These are phyloP conservation scores for Quercus lobata DNA, from an alignment of 331 rosid species.

Conservation along the genomic window DNA sequence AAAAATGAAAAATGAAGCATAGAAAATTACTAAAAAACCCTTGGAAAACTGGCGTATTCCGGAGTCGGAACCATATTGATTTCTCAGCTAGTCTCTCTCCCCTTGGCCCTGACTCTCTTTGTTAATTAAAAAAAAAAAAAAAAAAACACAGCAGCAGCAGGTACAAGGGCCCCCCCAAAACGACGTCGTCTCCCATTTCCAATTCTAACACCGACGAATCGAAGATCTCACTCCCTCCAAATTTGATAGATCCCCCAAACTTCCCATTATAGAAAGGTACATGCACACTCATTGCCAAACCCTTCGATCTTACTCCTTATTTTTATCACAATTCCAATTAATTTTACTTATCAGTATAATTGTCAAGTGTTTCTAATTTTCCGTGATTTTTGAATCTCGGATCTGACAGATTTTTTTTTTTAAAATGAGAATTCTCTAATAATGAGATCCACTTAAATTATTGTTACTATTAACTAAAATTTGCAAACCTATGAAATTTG, in stretches of 20 bases:
- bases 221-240: slow-evolving; percentile 33
- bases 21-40: slow-evolving; percentile 3
- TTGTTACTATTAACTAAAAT: background rate
- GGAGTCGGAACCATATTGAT: background rate
- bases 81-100: background rate
- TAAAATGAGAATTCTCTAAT: background rate
- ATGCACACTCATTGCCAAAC: slow-evolving; percentile 1
- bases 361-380: background rate
- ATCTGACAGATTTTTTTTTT: background rate
- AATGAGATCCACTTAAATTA: background rate
- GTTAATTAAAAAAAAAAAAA: background rate
- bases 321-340: background rate
- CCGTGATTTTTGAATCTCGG: background rate
- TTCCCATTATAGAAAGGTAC: slow-evolving; percentile 6
- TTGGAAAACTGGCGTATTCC: background rate
- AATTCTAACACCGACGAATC: slow-evolving; percentile 31
- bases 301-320: background rate
- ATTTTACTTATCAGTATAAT: no score
- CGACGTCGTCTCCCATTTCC: slow-evolving; percentile 32
- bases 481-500: background rate
- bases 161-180: background rate
- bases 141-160: background rate
- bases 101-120: background rate
- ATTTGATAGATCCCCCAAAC: slow-evolving; percentile 15
- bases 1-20: no score